A percentile compares a stretch with the other conserved stretches of the same genome.
phyloP scores from a whole-genome alignment of 1,139 yeast species.

The Blastobotrys raffinosifermentans region DNA sequence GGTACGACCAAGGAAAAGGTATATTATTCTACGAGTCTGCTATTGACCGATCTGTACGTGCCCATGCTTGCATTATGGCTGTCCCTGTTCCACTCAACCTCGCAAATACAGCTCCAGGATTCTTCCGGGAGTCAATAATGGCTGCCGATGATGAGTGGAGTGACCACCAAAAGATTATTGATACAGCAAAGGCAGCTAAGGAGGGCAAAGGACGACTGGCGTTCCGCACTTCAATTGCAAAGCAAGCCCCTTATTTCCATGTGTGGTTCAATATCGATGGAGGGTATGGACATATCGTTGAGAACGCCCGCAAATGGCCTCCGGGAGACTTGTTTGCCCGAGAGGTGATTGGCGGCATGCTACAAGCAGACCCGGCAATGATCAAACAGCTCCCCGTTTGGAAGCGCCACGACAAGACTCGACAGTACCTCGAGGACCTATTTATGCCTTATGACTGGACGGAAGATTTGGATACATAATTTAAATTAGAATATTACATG shows the following conservation, averaged over 20 bases:
- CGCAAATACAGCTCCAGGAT: slow-evolving; percentile 34
- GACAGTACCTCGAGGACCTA: slow-evolving; percentile 15
- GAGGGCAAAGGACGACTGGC: slow-evolving; percentile 29
- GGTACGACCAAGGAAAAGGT: slow-evolving; percentile 33
- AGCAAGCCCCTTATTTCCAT: slow-evolving; percentile 46
- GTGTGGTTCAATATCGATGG: slow-evolving; percentile 45
- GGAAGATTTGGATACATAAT: background rate
- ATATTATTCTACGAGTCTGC: slow-evolving; percentile 45
- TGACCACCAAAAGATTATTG: slow-evolving; percentile 36
- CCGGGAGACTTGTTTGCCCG: slow-evolving; percentile 42
- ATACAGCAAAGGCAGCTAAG: slow-evolving; percentile 23
- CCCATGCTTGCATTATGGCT: slow-evolving; percentile 42
- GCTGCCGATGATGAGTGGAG: slow-evolving; percentile 39
- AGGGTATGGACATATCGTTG: slow-evolving; percentile 48
- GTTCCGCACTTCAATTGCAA: slow-evolving; percentile 38
- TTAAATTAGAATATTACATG: background rate
- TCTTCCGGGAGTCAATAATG: slow-evolving; percentile 39
- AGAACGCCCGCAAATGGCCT: slow-evolving; percentile 40
- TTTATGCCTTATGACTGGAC: slow-evolving; percentile 15
- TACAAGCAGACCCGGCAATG: slow-evolving; percentile 33
- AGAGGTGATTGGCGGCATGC: slow-evolving; percentile 41
- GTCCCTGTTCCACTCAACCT: slow-evolving; percentile 38
- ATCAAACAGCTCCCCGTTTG: slow-evolving; percentile 32
- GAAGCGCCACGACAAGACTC: slow-evolving; percentile 18
- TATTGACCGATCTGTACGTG: slow-evolving; percentile 24